Evolutionary conservation across 371 early-diverging fungal species (phyloP), one percentile per base, ranked within the genome.

Genomic region (Mortierella sp.): DNA sequence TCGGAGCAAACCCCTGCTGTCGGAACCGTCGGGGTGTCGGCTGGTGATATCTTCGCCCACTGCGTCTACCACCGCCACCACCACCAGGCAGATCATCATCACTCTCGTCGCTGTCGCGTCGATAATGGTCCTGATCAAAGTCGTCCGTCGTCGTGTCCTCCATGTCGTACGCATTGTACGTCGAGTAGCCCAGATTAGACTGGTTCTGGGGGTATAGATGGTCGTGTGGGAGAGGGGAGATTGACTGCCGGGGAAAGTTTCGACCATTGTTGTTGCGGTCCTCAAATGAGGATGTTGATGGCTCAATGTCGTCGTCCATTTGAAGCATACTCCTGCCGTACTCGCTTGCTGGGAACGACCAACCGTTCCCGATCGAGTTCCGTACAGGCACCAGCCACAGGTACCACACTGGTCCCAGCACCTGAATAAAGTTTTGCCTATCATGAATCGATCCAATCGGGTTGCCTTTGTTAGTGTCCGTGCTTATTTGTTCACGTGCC

Each of bases 371-470:
- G 11, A 76, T 70, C 44, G 85, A 77, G 66, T 85, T 79, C 5
- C 77, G 73, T 13, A 86, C 81, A 6, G 86, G 86, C 29, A 86
- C 52, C 31, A 86, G 45, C 86, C 86, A 86, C 22, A 86, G 65
- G 43, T 85, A 81, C 86, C 85, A 85, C 3, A 72, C 66, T 11
- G 86, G 79, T 0, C 86, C 86, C 45, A 86, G 45, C 4, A 86
- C 86, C 58, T 86, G 86, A 13, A 71, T 53, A 53, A 78, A 81
- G 77, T 86, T 86, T 73, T 70, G 55, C n/a, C 86, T 85, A 79
- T 29, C 5, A n/a, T 14, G 64, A n/a, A 48, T 5, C 24, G 29
- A 34, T 34, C 16, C 22, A 58, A 34, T 34, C 22, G 48, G 19
- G 22, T 14, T 31, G 2, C 13, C 31, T 29, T 50, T 3, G 16